Base-by-base conservation (phyloP, 495 filamentous ascomycete genomes). In the Talaromyces nanjingensis region DNA sequence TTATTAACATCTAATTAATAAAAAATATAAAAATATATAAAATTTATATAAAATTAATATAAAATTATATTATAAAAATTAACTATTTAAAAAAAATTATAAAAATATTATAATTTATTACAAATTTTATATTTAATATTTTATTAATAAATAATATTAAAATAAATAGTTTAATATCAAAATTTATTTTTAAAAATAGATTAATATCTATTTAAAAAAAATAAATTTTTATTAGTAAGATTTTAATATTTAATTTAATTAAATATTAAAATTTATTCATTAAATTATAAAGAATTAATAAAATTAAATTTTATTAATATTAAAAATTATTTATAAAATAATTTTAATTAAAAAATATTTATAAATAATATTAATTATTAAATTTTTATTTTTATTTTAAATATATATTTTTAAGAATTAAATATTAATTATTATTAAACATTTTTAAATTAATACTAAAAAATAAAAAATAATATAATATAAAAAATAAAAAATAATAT, bases 121-220 rank as follows among this genome's bases (percentile, higher is more conserved):
- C 6, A 42, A 42, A 7, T 42, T 42, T 7, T 42, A 42, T 42
- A 42, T 42, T 42, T 42, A 42, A 7, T 7, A 42, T 6, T 42
- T 7, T 65, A 66, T 58, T 57, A 58, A 58, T 57, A 58, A 66
- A 8, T 45, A 27, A 55, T 12, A 22, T 65, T 49, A 7, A 33
- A 66, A n/a, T 55, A 53, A 64, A 66, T 66, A 66, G 33, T 31
- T 58, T 58, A 65, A n/a, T 25, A 58, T 42, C 14, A 42, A 42
- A 42, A 42, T 7, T 42, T 42, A 42, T 42, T 7, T 7, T 42
- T 14, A 42, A 42, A 42, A 42, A 42, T 7, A 7, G 6, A 42
- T 42, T 7, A 42, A 7, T 7, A 42, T 42, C 6, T 7, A 42
- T 42, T 42, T 42, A 42, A 42, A 42, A 42, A 42, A 42, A 42